Evolutionary conservation across 768 basidiomycete species (phyloP), one percentile per base, ranked within the genome.

Genomic region (Phlegmacium glaucopus): DNA sequence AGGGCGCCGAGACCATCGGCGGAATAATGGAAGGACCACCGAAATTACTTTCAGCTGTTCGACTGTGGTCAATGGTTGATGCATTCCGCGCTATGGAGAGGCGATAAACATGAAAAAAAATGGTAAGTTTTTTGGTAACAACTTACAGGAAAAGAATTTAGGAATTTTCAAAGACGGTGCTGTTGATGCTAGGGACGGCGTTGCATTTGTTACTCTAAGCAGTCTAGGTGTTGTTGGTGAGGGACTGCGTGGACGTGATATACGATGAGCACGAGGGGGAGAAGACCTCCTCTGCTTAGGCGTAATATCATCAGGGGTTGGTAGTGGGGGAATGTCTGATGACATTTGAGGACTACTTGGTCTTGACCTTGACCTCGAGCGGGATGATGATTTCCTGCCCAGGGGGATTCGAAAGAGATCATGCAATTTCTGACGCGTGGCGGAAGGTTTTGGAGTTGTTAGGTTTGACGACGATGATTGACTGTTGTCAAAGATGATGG

Each of bases 401-500:
- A 74, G 60, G 16, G 72, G 63, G 9, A 76, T 70, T 11, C 71
- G 72, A 55, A 79, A 79, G 22, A 79, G 60, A 36, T 71, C 71
- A 46, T 76, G 72, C 0, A 75, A 59, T 54, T 70, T 75, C 55
- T 66, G 65, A 39, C 69, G 71, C 6, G 73, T 51, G 25, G 56
- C 58, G 11, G 72, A 67, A 12, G 66, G 61, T 52, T 71, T 73
- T 17, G 69, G 61, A 32, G 69, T 63, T 27, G 63, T 48, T 2
- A 67, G 60, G 34, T 54, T 54, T 43, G 61, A 49, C 44, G 59
- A 38, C n/a, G n/a, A n/a, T 29, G 57, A 44, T 27, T 52, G 45
- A 32, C 42, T 26, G 15, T 49, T 35, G 18, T 49, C 17, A 40
- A 47, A 44, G 38, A 45, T 39, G 43, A 46, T 39, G 15, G 37